Evolutionary conservation across 2,329 filamentous ascomycete species (phyloP).

Genomic region (Claviceps maximensis): DNA sequence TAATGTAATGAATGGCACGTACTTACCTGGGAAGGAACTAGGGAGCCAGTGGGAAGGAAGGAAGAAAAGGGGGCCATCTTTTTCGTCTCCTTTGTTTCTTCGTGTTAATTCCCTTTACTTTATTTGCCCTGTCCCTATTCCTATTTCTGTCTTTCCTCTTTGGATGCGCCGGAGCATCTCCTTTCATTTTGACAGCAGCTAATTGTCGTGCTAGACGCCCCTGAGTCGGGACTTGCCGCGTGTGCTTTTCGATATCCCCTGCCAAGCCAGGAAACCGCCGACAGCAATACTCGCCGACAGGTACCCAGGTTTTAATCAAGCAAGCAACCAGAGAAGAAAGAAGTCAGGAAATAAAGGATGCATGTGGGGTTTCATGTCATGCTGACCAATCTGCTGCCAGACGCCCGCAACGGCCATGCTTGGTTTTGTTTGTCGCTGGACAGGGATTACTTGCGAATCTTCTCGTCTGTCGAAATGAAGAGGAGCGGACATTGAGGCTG

Average conservation of each 20-base stretch:
- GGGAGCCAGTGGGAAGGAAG: background rate
- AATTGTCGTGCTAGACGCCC: background rate
- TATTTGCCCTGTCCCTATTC: background rate
- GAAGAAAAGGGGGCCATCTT: background rate
- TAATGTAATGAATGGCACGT: too few relatives aligned
- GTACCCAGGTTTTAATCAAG: too few relatives aligned
- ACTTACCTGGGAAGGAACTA: background rate
- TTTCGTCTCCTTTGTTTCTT: background rate
- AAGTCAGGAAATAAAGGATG: background rate
- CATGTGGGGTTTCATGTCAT: background rate
- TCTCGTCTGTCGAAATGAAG: background rate
- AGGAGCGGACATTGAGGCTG: background rate
- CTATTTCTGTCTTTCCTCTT: background rate
- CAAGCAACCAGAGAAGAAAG: background rate
- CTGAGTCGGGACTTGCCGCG: background rate
- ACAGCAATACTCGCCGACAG: background rate
- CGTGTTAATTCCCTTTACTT: background rate
- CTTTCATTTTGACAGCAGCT: background rate
- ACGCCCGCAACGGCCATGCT: background rate
- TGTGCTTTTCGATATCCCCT: background rate
- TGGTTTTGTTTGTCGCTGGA: background rate
- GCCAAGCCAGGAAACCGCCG: background rate
- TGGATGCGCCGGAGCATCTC: background rate
- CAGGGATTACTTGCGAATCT: background rate
- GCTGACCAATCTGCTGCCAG: background rate